These are phyloP conservation scores for Fistulifera solaris DNA, from an alignment of 108 stramenopile genomes.

Conservation along the genomic window DNA sequence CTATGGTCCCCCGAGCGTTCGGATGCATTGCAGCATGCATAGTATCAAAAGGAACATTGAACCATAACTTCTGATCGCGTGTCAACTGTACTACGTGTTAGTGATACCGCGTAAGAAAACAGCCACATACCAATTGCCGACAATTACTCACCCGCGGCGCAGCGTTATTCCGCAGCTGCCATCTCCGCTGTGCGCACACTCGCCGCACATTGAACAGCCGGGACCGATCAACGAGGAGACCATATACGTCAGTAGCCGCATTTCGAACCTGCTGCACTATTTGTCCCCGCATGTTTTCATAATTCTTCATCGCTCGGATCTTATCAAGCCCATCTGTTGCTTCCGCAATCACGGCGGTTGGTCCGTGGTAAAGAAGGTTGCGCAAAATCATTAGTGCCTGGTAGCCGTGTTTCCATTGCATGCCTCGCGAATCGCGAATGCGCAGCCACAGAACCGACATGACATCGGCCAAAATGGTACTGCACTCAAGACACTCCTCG, in stretches of 20 bases:
- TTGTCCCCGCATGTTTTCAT: conserved; percentile 51
- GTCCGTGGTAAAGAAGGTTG: conserved; percentile 74
- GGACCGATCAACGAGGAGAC: conserved; percentile 52
- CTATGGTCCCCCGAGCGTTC: conserved; percentile 7
- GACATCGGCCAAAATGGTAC: conserved; percentile 53
- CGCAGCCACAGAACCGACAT: conserved; percentile 84
- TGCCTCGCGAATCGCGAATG: conserved; percentile 48
- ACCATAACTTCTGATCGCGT: neutral
- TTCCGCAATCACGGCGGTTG: conserved; percentile 66
- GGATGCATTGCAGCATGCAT: conserved; percentile 9
- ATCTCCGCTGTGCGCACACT: conserved; percentile 35
- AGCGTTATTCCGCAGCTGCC: conserved; percentile 10
- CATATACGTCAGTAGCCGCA: conserved; percentile 59
- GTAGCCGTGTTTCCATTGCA: conserved; percentile 62
- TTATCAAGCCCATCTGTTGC: conserved; percentile 73
- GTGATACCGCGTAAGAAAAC: too few relatives aligned
- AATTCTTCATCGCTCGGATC: conserved; percentile 63
- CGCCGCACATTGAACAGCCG: conserved; percentile 54
- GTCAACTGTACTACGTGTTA: neutral
- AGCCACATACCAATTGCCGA: too few relatives aligned
- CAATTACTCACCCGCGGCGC: too few relatives aligned
- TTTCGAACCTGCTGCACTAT: conserved; percentile 47
- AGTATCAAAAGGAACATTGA: neutral
- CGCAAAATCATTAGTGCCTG: conserved; percentile 61
- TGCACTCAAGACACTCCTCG: conserved; percentile 58